Percentiles rank a stretch among this genome's conserved stretches.
Conservation (phyloP, 1,284 basidiomycete genomes). For the Hypsizygus ulmarius region DNA sequence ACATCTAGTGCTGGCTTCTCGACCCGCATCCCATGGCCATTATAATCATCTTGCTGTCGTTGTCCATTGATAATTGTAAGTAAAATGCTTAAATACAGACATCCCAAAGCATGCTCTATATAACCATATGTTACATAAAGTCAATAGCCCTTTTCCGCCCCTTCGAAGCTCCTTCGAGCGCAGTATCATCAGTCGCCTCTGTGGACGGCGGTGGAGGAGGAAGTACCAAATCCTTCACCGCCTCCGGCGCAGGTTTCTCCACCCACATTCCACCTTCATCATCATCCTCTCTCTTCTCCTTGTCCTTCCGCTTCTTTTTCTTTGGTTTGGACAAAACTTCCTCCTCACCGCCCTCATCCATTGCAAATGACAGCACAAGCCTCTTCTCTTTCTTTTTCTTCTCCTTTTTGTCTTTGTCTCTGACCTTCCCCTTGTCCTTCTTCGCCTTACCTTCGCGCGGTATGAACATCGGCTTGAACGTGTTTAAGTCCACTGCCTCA, state of each 20-base stretch:
- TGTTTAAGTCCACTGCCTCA: conserved; percentile 48
- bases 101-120: too few relatives aligned
- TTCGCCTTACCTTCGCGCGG: conserved; percentile 48
- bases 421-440: conserved; percentile 37
- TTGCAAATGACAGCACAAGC: conserved; percentile 63
- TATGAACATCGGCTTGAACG: conserved; percentile 83
- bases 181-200: conserved; percentile 1
- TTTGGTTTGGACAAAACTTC: conserved; percentile 38
- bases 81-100: too few relatives aligned
- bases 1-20: too few relatives aligned
- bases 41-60: too few relatives aligned
- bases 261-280: conserved; percentile 61
- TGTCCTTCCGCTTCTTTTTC: conserved; percentile 43
- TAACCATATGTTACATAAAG: conserved; percentile 51
- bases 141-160: conserved; percentile 65
- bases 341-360: conserved; percentile 52
- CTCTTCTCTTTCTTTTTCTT: conserved; percentile 42
- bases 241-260: conserved; percentile 52
- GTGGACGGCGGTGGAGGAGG: not conserved
- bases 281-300: conserved; percentile 41
- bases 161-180: conserved; percentile 25
- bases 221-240: conserved; percentile 28
- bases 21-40: too few relatives aligned
- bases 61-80: too few relatives aligned
- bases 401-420: conserved; percentile 40